A percentile compares a stretch with the other conserved stretches of the same genome.
phyloP scores from a whole-genome alignment of 2,329 filamentous ascomycete genomes.

The Penicillium sp. region DNA sequence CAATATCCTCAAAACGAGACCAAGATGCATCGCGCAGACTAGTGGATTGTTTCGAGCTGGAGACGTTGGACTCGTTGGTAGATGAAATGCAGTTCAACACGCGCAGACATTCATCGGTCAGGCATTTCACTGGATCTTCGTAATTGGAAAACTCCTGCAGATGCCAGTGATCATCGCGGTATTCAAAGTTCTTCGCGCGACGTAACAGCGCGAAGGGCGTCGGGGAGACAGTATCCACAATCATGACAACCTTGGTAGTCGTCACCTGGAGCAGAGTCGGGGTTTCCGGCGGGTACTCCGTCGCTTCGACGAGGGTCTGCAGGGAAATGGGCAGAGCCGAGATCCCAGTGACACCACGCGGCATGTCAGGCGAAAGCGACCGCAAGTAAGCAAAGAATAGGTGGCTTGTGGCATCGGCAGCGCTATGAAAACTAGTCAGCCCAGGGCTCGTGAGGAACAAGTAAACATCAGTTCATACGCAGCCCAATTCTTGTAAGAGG shows the following conservation, averaged over 20 bases:
- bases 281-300: constrained; percentile 82
- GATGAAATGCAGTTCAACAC: constrained; percentile 84
- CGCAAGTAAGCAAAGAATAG: constrained; percentile 96
- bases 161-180: constrained; percentile 79
- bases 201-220: constrained; percentile 88
- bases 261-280: constrained; percentile 69
- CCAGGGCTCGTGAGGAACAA: neutral
- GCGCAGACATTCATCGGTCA: constrained; percentile 90
- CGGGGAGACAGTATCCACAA: constrained; percentile 88
- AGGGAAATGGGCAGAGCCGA: constrained; percentile 82
- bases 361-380: constrained; percentile 73
- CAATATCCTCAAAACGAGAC: constrained; percentile 94
- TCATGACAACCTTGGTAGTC: constrained; percentile 91
- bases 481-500: constrained; percentile 84
- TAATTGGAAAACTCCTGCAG: constrained; percentile 80
- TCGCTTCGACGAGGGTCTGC: constrained; percentile 83
- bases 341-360: constrained; percentile 66
- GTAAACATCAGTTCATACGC: constrained; percentile 48
- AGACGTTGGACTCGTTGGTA: constrained; percentile 76
- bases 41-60: constrained; percentile 64
- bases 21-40: constrained; percentile 80
- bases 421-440: constrained; percentile 50
- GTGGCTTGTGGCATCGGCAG: constrained; percentile 92
- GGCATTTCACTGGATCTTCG: constrained; percentile 77
- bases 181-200: constrained; percentile 90